Evolutionary conservation across 2,329 filamentous ascomycete genomes (phyloP), one percentile per base, ranked within the genome.

Genomic region (Neodidymelliopsis sp.): DNA sequence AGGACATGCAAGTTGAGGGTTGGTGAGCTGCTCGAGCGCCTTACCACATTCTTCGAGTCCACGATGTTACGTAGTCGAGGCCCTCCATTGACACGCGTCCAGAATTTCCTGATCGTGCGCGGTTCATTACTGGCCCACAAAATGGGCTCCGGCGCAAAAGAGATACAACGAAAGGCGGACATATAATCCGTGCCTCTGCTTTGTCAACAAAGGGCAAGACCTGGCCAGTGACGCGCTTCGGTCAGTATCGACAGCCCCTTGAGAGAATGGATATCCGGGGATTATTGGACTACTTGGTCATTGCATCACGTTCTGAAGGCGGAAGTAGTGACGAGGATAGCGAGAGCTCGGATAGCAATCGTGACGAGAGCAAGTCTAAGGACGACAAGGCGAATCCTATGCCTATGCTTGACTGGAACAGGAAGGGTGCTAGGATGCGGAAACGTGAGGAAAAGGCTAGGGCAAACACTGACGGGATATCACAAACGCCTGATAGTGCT

Each of bases 1-100:
- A 50, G 36, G 64, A 65, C 34, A 39, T 65, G 36, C 61, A 67
- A 46, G 57, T 59, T 28, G 65, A 69, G 57, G 63, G 63, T 54
- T 67, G 63, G 65, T 66, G 59, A 66, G 37, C 41, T 41, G 46
- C n/a, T n/a, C n/a, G n/a, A n/a, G n/a, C n/a, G n/a, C n/a, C n/a
- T n/a, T n/a, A n/a, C n/a, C n/a, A n/a, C n/a, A n/a, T n/a, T n/a
- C n/a, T n/a, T n/a, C n/a, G n/a, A n/a, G n/a, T n/a, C n/a, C n/a
- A n/a, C n/a, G n/a, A n/a, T n/a, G n/a, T n/a, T n/a, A n/a, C n/a
- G n/a, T n/a, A n/a, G n/a, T n/a, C n/a, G n/a, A n/a, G n/a, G 10
- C 8, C 19, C 4, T 28, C 33, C 2, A 16, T 31, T 31, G 29
- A 31, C 29, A 19, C 9, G 8, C 16, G 29, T 9, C 7, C 13